Evolutionary conservation across 2,329 filamentous ascomycete genomes (phyloP).

Genomic region (Xylariales sp.): DNA sequence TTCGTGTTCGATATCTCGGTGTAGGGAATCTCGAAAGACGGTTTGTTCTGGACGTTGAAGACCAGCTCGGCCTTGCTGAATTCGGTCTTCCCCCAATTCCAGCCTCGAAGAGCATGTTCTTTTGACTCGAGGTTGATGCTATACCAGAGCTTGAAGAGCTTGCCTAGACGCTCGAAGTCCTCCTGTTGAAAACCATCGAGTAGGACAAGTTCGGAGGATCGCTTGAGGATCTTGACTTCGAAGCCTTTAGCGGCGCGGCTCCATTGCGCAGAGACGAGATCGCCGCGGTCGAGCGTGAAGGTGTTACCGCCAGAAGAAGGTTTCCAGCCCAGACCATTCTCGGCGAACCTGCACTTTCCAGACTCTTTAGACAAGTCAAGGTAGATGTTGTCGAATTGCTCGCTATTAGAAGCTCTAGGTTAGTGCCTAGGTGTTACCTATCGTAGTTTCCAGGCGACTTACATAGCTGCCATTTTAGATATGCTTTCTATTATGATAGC

Average conservation of each 20-base stretch:
- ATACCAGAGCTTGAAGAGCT: constrained; percentile 98
- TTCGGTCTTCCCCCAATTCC: constrained; percentile 99
- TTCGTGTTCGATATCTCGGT: constrained; percentile 98
- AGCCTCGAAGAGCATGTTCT: constrained; percentile 93
- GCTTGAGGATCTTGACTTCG: constrained; percentile 90
- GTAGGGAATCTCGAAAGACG: constrained; percentile 96
- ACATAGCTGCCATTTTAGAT: constrained; percentile 47
- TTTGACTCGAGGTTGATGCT: constrained; percentile 90
- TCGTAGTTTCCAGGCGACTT: constrained; percentile 28
- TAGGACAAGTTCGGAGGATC: constrained; percentile 87
- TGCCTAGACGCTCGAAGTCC: constrained; percentile 89
- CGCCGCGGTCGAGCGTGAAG: constrained; percentile 89
- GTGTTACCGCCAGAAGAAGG: constrained; percentile 87
- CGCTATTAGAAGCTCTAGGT: constrained; percentile 58
- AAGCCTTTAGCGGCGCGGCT: constrained; percentile 91
- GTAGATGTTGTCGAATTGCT: constrained; percentile 98
- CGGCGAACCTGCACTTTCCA: constrained; percentile 94
- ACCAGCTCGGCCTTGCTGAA: constrained; percentile 94
- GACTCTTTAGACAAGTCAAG: constrained; percentile 93
- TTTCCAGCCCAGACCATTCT: constrained; percentile 96
- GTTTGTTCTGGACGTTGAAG: constrained; percentile 97
- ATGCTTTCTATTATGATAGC: constrained; percentile 11
- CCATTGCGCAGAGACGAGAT: constrained; percentile 92
- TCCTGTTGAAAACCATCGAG: constrained; percentile 95
- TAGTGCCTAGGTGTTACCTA: constrained; percentile 21